Evolutionary conservation across 768 basidiomycete species (phyloP).

Genomic region (Suillus decipiens): DNA sequence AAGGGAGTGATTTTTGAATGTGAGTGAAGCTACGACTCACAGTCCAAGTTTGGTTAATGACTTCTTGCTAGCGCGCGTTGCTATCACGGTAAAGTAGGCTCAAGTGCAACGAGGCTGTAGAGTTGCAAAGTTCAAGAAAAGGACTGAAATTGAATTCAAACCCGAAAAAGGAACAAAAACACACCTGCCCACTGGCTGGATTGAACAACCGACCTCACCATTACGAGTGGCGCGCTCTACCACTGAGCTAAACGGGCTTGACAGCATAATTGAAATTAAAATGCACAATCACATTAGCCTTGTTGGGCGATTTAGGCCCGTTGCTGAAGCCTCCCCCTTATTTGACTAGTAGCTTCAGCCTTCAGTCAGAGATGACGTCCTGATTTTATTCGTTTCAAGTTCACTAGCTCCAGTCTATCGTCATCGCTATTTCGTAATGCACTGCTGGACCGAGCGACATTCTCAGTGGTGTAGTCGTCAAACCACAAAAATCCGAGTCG

Average conservation of each 20-base stretch:
- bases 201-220: conserved; percentile 43
- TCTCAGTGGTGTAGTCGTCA: not conserved
- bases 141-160: too few relatives aligned
- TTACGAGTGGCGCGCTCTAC: conserved; percentile 64
- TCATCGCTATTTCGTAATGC: not conserved
- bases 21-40: too few relatives aligned
- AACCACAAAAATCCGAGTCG: not conserved
- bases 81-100: too few relatives aligned
- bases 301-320: not conserved
- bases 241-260: conserved; percentile 57
- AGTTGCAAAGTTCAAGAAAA: not conserved
- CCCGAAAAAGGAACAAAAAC: not conserved
- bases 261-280: accelerated
- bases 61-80: too few relatives aligned
- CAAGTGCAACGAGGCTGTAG: too few relatives aligned
- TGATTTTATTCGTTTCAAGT: not conserved
- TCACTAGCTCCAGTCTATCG: not conserved
- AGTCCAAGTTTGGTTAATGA: too few relatives aligned
- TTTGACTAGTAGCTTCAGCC: too few relatives aligned
- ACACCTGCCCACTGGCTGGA: conserved; percentile 37
- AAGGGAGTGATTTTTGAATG: too few relatives aligned
- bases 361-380: not conserved
- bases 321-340: too few relatives aligned
- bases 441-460: not conserved
- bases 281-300: not conserved